Conservation (phyloP, 495 filamentous ascomycete species). For the Xeromyces bisporus region DNA sequence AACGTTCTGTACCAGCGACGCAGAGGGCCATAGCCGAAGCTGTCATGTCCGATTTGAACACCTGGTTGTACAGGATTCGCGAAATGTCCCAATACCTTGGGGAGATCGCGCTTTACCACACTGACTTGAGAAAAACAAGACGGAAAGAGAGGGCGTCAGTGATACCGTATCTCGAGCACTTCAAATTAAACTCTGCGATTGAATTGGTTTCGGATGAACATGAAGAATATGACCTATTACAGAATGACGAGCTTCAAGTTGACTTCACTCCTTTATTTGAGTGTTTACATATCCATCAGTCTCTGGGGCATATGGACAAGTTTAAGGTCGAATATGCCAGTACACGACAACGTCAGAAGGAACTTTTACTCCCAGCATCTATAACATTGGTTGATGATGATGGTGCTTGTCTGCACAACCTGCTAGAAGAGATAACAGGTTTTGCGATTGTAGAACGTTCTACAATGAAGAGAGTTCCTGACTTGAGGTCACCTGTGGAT, state of each 20-base stretch:
- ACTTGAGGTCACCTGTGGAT: constrained; percentile 68
- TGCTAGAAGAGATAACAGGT: constrained; percentile 84
- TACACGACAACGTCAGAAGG: constrained; percentile 79
- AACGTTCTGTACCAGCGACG: constrained; percentile 81
- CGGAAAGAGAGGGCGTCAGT: constrained; percentile 65
- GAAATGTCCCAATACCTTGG: constrained; percentile 91
- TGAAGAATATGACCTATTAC: constrained; percentile 84
- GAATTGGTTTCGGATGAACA: constrained; percentile 88
- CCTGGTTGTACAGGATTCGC: constrained; percentile 90
- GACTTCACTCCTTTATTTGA: constrained; percentile 93
- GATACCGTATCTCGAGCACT: constrained; percentile 52
- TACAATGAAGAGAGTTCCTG: constrained; percentile 72
- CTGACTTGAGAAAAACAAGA: constrained; percentile 65
- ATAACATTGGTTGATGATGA: constrained; percentile 58
- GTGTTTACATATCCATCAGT: constrained; percentile 91
- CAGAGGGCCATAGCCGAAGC: constrained; percentile 87
- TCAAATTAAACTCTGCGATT: constrained; percentile 90
- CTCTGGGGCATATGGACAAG: constrained; percentile 77
- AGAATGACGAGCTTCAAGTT: constrained; percentile 85
- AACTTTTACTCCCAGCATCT: constrained; percentile 60
- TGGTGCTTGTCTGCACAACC: constrained; percentile 58
- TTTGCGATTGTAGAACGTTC: constrained; percentile 94
- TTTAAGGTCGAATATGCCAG: constrained; percentile 82
- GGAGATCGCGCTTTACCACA: constrained; percentile 94
- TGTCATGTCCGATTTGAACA: constrained; percentile 94